Base-by-base conservation (phyloP, 495 filamentous ascomycete species). In the Penicillium ochrochloron region DNA sequence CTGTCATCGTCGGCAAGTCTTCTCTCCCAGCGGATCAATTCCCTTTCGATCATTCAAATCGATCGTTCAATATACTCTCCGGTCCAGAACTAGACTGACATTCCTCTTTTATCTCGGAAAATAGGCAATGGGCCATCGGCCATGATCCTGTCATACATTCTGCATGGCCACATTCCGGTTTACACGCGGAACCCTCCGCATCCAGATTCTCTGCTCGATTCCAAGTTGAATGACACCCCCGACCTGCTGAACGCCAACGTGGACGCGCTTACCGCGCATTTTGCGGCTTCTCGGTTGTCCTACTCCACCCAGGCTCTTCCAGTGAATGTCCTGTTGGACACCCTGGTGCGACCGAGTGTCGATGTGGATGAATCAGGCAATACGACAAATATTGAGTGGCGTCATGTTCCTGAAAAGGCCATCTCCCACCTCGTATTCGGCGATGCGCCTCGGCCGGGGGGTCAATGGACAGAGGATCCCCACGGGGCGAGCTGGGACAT, bases 301-400 rank as follows among this genome's bases (percentile, higher is more conserved):
- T 90, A 90, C 68, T 89, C 88, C 27, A 87, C 81, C 1, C 87
- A 89, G 67, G 86, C 88, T 2, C 78, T 89, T 1, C 88, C 88
- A 0, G 78, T 89, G 27, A 90, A 90, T 64, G 84, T 85, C 5
- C 74, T 90, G 27, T 71, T 90, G 1, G 88, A 90, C 63, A 89
- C 88, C 0, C 76, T 90, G 10, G 70, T 90, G 9, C 82, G 86
- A n/a, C 88, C 88, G 8, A 84, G 88, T 62, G 81, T 85, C 19
- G 88, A 90, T 60, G 83, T 84, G 0, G 83, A 88, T 42, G 81
- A 84, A 55, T 76, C 81, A 0, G 72, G 74, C 57, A 68, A 78
- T 29, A 72, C 71, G 17, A 81, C 85, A 0, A 85, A 86, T 63
- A 59, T 90, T 10, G 76, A 83, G 64, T 90, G 88, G 88, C 76